These are phyloP conservation scores for Thelephora terrestris DNA, from an alignment of 1,284 basidiomycete species.

Conservation along the genomic window DNA sequence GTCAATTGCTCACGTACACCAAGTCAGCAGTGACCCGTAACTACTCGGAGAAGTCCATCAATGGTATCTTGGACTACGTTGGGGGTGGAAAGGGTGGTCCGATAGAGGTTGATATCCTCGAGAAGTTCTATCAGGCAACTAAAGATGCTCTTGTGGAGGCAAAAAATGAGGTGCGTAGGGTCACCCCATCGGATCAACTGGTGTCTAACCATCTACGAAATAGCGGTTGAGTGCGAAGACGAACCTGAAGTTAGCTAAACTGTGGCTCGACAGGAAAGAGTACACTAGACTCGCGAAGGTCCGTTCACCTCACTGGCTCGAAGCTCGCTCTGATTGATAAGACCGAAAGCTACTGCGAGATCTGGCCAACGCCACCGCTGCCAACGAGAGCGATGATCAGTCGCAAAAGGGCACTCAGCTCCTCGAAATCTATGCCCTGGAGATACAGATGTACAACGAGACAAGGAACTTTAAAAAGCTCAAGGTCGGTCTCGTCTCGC, in stretches of 20 bases:
- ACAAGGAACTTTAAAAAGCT: slow-evolving; percentile 92
- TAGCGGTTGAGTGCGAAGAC: slow-evolving; percentile 92
- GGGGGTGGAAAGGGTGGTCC: slow-evolving; percentile 81
- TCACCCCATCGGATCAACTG: not conserved
- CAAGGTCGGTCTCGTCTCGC: slow-evolving; percentile 48
- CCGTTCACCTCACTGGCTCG: not conserved
- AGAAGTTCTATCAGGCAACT: slow-evolving; percentile 93
- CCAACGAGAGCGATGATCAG: slow-evolving; percentile 70
- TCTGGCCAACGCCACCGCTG: slow-evolving; percentile 56
- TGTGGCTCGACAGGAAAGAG: slow-evolving; percentile 95
- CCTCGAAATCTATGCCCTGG: slow-evolving; percentile 96
- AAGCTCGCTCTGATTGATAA: not conserved
- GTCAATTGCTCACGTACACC: slow-evolving; percentile 80
- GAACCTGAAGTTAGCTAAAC: slow-evolving; percentile 93
- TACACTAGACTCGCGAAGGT: slow-evolving; percentile 75
- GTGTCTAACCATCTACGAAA: not conserved
- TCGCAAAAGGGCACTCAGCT: slow-evolving; percentile 86
- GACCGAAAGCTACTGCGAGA: slow-evolving; percentile 56
- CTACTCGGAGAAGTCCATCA: slow-evolving; percentile 97
- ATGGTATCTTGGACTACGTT: slow-evolving; percentile 97
- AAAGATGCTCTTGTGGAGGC: slow-evolving; percentile 84
- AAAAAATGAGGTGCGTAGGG: slow-evolving; percentile 78
- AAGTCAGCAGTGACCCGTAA: slow-evolving; percentile 87
- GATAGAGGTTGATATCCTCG: slow-evolving; percentile 81
- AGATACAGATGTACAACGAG: slow-evolving; percentile 99